phyloP scores from a whole-genome alignment of 139 green algal genomes.

The Micromonas commoda region DNA sequence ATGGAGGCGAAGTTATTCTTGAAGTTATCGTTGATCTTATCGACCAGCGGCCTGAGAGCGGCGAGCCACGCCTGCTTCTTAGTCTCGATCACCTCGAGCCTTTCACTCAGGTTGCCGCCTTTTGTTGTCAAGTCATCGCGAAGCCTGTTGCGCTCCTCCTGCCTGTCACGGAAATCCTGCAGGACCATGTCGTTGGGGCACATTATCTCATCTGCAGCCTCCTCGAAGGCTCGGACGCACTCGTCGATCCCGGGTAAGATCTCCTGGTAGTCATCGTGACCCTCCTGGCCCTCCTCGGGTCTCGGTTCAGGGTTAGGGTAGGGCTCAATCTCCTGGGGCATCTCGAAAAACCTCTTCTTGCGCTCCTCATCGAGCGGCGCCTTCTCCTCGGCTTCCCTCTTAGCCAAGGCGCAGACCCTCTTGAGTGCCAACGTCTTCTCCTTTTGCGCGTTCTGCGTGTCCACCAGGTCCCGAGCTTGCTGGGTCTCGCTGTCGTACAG shows the following conservation, averaged over 20 bases:
- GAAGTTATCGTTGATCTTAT: slow-evolving; percentile 70
- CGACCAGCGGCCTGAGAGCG: slow-evolving; percentile 59
- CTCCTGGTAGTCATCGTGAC: background rate
- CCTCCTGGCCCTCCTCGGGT: too few species aligned
- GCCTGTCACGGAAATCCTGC: slow-evolving; percentile 39
- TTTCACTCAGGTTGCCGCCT: slow-evolving; percentile 18
- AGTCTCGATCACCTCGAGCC: slow-evolving; percentile 15
- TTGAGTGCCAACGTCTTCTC: too few species aligned
- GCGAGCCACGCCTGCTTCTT: slow-evolving; percentile 70
- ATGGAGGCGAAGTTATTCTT: slow-evolving; percentile 66
- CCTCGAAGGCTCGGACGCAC: background rate
- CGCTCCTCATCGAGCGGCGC: too few species aligned
- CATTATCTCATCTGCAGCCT: slow-evolving; percentile 43
- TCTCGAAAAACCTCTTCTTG: too few species aligned
- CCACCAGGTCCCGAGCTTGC: background rate
- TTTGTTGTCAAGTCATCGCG: slow-evolving; percentile 34
- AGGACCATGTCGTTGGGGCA: slow-evolving; percentile 66
- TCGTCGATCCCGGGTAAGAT: background rate
- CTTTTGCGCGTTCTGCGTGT: background rate
- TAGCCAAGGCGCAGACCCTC: too few species aligned
- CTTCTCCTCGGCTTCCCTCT: too few species aligned
- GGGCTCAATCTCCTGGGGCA: too few species aligned
- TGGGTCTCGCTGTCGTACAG: background rate
- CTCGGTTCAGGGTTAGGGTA: too few species aligned
- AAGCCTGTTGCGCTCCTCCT: slow-evolving; percentile 32